A percentile compares a stretch with the other conserved stretches of the same genome.
Evolutionary conservation across 2,329 filamentous ascomycete genomes (phyloP).

Genomic region (Venturia pyrina): DNA sequence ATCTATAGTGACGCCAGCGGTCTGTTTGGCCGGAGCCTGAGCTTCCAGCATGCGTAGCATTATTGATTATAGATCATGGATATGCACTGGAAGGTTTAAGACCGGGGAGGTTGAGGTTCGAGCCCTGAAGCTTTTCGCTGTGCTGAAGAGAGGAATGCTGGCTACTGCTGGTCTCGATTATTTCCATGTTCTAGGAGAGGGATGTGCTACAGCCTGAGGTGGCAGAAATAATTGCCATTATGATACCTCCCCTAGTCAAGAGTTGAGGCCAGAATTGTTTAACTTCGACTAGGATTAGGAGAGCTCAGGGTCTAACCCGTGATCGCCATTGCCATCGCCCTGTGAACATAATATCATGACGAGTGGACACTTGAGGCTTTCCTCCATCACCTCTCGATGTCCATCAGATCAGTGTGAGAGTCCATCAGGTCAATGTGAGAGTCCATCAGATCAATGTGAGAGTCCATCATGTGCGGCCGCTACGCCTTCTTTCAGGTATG

Average conservation of each 20-base stretch:
- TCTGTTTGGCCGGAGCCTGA: conserved; percentile 87
- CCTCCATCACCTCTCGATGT: background rate
- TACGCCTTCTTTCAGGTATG: conserved; percentile 54
- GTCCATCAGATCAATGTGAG: background rate
- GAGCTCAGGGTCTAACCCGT: background rate
- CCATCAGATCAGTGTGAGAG: background rate
- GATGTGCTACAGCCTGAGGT: background rate
- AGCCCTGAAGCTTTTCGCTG: background rate
- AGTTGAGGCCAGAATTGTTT: conserved; percentile 1
- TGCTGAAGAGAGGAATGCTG: background rate
- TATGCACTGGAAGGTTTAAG: background rate
- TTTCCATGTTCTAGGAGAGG: background rate
- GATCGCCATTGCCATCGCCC: background rate
- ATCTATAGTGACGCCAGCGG: conserved; percentile 86
- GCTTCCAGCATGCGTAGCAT: conserved; percentile 50
- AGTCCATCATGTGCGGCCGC: conserved; percentile 51
- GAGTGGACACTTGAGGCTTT: background rate
- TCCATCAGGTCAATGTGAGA: conserved; percentile 23
- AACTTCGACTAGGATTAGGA: background rate
- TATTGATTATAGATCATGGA: conserved; percentile 13
- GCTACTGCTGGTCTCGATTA: background rate
- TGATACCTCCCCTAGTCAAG: background rate
- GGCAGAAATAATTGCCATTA: background rate
- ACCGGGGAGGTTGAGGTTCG: background rate
- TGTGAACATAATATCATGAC: background rate